Evolutionary conservation across 495 filamentous ascomycete genomes (phyloP).

Genomic region (Patellaria atrata): DNA sequence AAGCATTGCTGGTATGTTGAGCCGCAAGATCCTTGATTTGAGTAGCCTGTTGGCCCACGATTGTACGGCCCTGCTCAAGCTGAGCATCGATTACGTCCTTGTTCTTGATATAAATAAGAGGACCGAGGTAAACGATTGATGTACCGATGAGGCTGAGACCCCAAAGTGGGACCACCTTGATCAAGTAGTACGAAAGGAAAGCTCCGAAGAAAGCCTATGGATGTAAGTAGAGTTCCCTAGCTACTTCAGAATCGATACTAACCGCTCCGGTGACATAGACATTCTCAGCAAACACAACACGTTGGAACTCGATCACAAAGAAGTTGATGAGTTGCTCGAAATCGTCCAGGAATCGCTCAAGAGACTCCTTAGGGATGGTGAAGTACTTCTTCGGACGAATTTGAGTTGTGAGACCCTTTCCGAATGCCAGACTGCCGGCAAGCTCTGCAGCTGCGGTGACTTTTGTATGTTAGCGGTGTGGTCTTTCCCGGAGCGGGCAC

Average conservation of each 20-base stretch:
- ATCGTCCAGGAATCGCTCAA: constrained; percentile 70
- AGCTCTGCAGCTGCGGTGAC: constrained; percentile 66
- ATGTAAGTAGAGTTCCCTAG: constrained; percentile 9
- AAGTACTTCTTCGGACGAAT: constrained; percentile 87
- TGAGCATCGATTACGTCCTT: constrained; percentile 84
- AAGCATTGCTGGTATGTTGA: constrained; percentile 50
- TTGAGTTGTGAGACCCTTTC: constrained; percentile 67
- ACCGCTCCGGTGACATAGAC: constrained; percentile 65
- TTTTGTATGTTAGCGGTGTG: constrained; percentile 26
- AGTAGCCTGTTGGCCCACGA: constrained; percentile 65
- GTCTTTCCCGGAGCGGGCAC: background rate
- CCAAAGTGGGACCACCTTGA: constrained; percentile 91
- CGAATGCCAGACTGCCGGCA: constrained; percentile 58
- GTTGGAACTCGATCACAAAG: constrained; percentile 91
- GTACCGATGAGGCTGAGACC: constrained; percentile 68
- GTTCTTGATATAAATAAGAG: constrained; percentile 84
- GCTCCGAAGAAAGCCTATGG: constrained; percentile 59
- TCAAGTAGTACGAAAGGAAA: constrained; percentile 81
- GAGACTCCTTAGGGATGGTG: constrained; percentile 69
- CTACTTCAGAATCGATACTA: constrained; percentile 29
- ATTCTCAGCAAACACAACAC: constrained; percentile 91
- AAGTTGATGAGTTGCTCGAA: constrained; percentile 90
- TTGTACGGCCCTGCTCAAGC: constrained; percentile 51
- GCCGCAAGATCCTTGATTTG: constrained; percentile 68
- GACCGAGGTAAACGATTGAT: constrained; percentile 66